These are phyloP conservation scores for Pneumocystis carinii DNA, from an alignment of 1,139 yeast genomes.

Conservation along the genomic window DNA sequence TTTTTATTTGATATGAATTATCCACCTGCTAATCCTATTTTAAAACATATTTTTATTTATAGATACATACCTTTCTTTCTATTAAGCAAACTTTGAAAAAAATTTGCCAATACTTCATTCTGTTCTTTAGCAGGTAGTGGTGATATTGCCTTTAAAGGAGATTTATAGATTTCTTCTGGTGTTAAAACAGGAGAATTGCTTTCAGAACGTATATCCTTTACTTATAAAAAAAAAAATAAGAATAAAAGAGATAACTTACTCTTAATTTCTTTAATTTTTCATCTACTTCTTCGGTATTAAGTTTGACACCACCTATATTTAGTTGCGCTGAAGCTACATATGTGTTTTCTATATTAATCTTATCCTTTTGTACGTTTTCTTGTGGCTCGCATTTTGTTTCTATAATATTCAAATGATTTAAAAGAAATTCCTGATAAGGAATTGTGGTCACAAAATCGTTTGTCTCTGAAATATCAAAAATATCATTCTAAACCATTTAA, in stretches of 20 bases:
- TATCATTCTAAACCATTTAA: neutral
- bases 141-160: neutral
- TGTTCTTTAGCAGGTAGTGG: neutral
- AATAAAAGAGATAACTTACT: neutral
- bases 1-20: no score
- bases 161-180: neutral
- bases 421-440: neutral
- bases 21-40: no score
- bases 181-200: neutral
- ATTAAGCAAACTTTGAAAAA: neutral
- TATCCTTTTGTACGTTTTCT: neutral
- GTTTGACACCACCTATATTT: neutral
- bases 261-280: neutral
- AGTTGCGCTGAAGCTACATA: neutral
- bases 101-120: neutral
- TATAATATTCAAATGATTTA: neutral
- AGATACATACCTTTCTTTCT: neutral
- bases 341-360: neutral
- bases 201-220: neutral
- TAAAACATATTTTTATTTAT: no score
- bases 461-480: neutral
- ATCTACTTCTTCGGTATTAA: neutral
- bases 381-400: neutral
- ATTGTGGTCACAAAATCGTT: neutral
- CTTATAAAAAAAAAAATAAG: neutral